phyloP scores from a whole-genome alignment of 352 stramenopile genomes.

The Globisporangium yorkense region DNA sequence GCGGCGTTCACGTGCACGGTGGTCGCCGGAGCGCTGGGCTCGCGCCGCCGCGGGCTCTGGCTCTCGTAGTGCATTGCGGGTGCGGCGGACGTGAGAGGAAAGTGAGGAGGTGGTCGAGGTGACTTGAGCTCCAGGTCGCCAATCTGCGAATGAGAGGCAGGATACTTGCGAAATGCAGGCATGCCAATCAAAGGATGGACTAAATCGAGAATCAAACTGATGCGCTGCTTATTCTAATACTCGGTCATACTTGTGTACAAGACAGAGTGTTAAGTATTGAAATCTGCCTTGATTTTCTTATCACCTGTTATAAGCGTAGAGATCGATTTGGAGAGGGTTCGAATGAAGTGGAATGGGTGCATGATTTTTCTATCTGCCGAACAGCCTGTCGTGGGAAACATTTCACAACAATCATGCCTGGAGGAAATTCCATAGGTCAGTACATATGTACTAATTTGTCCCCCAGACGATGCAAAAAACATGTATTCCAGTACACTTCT shows the following conservation, averaged over 20 bases:
- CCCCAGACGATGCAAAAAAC: too few relatives aligned
- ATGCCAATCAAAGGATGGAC: background rate
- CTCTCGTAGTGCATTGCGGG: background rate
- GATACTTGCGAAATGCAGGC: too few relatives aligned
- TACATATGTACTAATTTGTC: too few relatives aligned
- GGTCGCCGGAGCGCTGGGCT: background rate
- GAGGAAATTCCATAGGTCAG: too few relatives aligned
- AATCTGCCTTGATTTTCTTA: background rate
- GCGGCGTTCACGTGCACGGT: background rate
- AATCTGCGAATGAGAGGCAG: background rate
- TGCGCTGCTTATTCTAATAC: background rate
- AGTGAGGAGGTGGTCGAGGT: background rate
- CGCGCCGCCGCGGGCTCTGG: background rate
- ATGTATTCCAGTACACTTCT: too few relatives aligned
- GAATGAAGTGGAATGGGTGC: slow-evolving; percentile 1
- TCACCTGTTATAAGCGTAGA: background rate
- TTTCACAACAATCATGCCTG: too few relatives aligned
- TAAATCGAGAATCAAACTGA: background rate
- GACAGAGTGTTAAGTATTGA: background rate
- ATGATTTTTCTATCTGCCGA: background rate
- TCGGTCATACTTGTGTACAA: background rate
- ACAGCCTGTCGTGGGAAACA: too few relatives aligned
- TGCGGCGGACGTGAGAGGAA: background rate
- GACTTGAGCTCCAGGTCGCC: background rate
- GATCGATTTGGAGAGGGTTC: background rate